A percentile compares a stretch with the other conserved stretches of the same genome.
phyloP scores from a whole-genome alignment of 495 filamentous ascomycete genomes.

The Lentithecium fluviatile region DNA sequence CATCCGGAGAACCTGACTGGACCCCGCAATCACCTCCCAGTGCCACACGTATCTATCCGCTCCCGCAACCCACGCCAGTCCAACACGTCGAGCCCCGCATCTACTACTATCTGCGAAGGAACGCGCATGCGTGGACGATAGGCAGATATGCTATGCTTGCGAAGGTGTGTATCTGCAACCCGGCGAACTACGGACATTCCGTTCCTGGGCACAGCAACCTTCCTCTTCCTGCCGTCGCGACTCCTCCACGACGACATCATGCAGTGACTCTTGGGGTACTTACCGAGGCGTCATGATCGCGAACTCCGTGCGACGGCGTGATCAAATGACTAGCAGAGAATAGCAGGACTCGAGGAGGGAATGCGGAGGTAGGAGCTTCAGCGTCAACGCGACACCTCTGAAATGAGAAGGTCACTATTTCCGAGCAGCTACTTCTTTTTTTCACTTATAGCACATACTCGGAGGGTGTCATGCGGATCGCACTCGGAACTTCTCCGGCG shows the following conservation, averaged over 20 bases:
- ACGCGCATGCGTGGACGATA: too few relatives aligned
- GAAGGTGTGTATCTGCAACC: neutral
- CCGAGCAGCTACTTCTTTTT: too few relatives aligned
- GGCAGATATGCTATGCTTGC: neutral
- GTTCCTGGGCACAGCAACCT: neutral
- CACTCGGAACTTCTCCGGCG: too few relatives aligned
- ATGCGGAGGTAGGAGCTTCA: neutral
- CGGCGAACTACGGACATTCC: neutral
- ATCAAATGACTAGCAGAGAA: neutral
- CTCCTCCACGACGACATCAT: too few relatives aligned
- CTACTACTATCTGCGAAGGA: too few relatives aligned
- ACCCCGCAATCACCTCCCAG: slow-evolving; percentile 8
- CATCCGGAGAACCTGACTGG: slow-evolving; percentile 9
- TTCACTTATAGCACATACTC: too few relatives aligned
- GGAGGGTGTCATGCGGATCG: too few relatives aligned
- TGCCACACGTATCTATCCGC: slow-evolving; percentile 21
- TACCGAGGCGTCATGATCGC: too few relatives aligned
- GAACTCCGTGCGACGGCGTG: neutral
- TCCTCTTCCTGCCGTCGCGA: too few relatives aligned
- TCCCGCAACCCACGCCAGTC: neutral
- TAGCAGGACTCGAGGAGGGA: neutral
- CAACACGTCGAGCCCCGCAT: slow-evolving; percentile 4
- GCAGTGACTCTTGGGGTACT: too few relatives aligned
- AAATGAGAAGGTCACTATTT: too few relatives aligned
- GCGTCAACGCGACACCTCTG: neutral